Percentiles rank a stretch among this genome's conserved stretches.
phyloP scores from a whole-genome alignment of 2,329 filamentous ascomycete species.

The Fusarium nurragi region DNA sequence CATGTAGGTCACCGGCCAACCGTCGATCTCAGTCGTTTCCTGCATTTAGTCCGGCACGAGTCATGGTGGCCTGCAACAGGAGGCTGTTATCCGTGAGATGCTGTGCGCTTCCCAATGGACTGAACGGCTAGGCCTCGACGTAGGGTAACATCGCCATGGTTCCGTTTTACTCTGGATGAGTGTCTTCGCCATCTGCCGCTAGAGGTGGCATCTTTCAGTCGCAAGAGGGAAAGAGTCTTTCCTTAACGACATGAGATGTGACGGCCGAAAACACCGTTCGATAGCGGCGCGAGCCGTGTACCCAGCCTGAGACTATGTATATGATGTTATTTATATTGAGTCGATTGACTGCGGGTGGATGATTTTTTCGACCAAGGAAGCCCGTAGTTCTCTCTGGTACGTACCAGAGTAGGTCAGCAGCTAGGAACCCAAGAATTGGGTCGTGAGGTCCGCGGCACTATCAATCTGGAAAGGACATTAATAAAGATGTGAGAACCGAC shows the following conservation, averaged over 20 bases:
- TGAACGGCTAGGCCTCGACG: neutral
- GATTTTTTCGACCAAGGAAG: neutral
- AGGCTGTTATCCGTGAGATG: neutral
- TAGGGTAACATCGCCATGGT: slow-evolving; percentile 3
- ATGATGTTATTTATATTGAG: neutral
- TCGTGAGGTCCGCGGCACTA: slow-evolving; percentile 19
- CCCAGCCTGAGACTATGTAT: slow-evolving; percentile 7
- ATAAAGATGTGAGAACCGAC: slow-evolving; percentile 33
- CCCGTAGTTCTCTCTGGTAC: slow-evolving; percentile 5
- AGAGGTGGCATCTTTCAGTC: neutral
- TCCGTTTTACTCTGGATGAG: slow-evolving; percentile 4
- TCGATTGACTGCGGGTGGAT: slow-evolving; percentile 4
- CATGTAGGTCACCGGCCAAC: neutral
- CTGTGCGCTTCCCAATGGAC: slow-evolving; percentile 3
- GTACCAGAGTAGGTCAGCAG: neutral
- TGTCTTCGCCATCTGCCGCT: neutral
- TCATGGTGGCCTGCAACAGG: neutral
- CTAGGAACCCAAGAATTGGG: slow-evolving; percentile 7
- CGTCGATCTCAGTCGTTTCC: neutral
- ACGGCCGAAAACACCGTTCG: neutral
- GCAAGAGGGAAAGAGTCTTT: neutral
- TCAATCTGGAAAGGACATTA: slow-evolving; percentile 37
- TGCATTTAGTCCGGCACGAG: slow-evolving; percentile 2
- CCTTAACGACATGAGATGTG: neutral
- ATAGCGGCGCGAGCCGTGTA: slow-evolving; percentile 8